Base-by-base conservation (phyloP, 768 basidiomycete species). In the Panus rudis region DNA sequence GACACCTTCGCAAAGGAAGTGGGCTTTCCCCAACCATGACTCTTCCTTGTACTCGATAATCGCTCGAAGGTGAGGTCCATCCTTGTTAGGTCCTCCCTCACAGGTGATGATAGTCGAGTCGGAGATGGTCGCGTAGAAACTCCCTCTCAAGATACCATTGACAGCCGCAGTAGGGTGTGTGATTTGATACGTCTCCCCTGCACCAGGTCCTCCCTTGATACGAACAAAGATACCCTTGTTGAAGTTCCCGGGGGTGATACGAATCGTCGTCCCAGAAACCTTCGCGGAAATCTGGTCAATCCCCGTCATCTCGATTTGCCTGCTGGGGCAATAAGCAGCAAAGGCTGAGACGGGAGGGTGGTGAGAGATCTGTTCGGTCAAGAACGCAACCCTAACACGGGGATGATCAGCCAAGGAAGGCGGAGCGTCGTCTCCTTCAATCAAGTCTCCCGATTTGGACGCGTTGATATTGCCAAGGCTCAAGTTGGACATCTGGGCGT, bases 21-120 rank as follows among this genome's bases (percentile, higher is more conserved):
- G 84, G 4, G 93, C 83, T 48, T 73, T 79, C 41, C 92, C 91
- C 34, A 96, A 72, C 93, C 93, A 97, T 3, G 87, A 87, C 88
- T 99, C 93, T 59, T 99, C 96, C 65, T 92, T 92, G 67, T 94
- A 98, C 55, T 93, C 90, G 45, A 96, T 78, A 52, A 98, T 73
- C 3, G 91, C 73, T 47, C 93, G 73, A 53, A 87, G 79, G 56
- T 74, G 76, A 49, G 73, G 66, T 26, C 71, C 74, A 12, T 71
- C 69, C 46, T 73, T 75, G n/a, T n/a, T n/a, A n/a, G n/a, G n/a
- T 2, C 80, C 80, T 4, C 87, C 84, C 16, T 71, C 71, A 60
- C 89, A 92, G 24, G 89, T 92, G 52, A 94, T 78, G 40, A 86
- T 77, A 6, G 80, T 83, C 32, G 80, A 77, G 44, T 92, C 90